These are phyloP conservation scores for Apostasia shenzhenica DNA, from an alignment of 106 monocot genomes.

Conservation along the genomic window DNA sequence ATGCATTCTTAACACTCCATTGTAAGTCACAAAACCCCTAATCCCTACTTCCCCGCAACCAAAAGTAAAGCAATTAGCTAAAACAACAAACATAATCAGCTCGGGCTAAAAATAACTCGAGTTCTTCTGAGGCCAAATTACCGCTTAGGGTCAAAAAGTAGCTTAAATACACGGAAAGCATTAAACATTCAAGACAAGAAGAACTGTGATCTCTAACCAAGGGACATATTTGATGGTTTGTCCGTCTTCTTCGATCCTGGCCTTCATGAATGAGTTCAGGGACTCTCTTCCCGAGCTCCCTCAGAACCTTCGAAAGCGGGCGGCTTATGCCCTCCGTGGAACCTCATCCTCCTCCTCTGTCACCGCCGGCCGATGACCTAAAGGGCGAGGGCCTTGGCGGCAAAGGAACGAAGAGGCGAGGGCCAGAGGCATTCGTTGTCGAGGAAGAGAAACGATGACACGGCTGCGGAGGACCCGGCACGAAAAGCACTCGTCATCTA, in stretches of 20 bases:
- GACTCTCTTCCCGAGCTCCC: slow-evolving; percentile 48
- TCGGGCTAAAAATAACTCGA: no score
- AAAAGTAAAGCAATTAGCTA: no score
- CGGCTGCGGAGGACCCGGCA: not conserved
- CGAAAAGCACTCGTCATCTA: not conserved
- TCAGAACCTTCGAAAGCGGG: slow-evolving; percentile 50
- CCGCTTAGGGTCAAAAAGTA: no score
- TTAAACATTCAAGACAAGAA: not conserved
- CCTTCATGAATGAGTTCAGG: slow-evolving; percentile 53
- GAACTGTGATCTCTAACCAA: slow-evolving; percentile 28
- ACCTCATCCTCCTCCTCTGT: slow-evolving; percentile 24
- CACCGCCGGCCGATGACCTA: slow-evolving; percentile 1
- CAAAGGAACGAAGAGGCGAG: slow-evolving; percentile 14
- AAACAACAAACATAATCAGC: no score
- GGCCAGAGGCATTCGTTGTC: not conserved
- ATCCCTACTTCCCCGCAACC: no score
- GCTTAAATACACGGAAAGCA: not conserved
- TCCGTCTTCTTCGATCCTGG: slow-evolving; percentile 32
- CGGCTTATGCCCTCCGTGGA: slow-evolving; percentile 47
- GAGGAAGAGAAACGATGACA: not conserved
- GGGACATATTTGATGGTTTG: slow-evolving; percentile 47
- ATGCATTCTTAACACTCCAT: no score
- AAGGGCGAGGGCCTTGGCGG: slow-evolving; percentile 15
- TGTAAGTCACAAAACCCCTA: no score
- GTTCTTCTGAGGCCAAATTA: no score